phyloP scores from a whole-genome alignment of 1,284 basidiomycete species.

The Naganishia cerealis region DNA sequence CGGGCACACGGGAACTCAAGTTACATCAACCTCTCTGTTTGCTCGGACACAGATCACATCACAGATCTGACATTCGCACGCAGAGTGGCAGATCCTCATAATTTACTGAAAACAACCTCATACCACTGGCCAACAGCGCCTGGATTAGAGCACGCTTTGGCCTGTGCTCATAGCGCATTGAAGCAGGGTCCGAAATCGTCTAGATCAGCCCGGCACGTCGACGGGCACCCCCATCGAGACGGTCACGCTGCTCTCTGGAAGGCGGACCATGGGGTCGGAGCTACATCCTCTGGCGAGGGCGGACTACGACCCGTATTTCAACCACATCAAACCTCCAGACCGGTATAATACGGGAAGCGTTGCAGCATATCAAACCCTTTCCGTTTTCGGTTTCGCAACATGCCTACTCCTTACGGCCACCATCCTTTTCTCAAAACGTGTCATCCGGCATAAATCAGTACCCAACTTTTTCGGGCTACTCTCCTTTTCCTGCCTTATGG shows the following conservation, averaged over 20 bases:
- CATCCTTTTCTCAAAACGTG: slow-evolving; percentile 8
- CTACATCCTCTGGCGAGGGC: background rate
- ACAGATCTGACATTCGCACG: background rate
- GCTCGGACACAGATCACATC: slow-evolving; percentile 1
- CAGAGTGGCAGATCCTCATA: background rate
- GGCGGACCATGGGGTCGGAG: background rate
- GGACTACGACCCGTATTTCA: slow-evolving; percentile 8
- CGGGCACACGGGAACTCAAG: background rate
- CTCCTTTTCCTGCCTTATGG: background rate
- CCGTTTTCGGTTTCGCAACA: slow-evolving; percentile 12
- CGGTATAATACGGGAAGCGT: slow-evolving; percentile 1
- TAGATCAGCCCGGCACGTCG: too few relatives aligned
- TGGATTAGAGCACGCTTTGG: too few relatives aligned
- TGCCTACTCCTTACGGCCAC: slow-evolving; percentile 9
- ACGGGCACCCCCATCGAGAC: background rate
- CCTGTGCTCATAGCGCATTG: too few relatives aligned
- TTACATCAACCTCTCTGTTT: background rate
- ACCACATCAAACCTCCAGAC: slow-evolving; percentile 13
- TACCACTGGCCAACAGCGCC: too few relatives aligned
- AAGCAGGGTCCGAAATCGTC: too few relatives aligned
- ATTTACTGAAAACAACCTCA: too few relatives aligned
- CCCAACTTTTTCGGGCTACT: slow-evolving; percentile 22
- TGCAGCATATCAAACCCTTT: background rate
- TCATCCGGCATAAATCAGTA: slow-evolving; percentile 24
- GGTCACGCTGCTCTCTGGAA: background rate